A percentile compares a stretch with the other conserved stretches of the same genome.
These are phyloP conservation scores for Aspergillus fumigatus DNA, from an alignment of 2,329 filamentous ascomycete species.

Conservation along the genomic window DNA sequence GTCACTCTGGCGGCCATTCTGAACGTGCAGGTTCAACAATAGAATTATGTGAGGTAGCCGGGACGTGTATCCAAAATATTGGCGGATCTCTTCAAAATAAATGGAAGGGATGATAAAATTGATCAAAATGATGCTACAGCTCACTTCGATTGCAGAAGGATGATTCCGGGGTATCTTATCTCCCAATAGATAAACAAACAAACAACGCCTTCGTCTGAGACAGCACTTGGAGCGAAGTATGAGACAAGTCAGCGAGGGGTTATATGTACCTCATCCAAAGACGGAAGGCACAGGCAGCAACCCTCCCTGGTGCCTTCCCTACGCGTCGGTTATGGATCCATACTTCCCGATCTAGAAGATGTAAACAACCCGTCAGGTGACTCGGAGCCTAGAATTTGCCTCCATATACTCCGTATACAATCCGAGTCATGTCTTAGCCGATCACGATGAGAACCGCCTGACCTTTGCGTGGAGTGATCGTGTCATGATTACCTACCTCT, in stretches of 20 bases:
- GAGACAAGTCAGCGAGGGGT: background rate
- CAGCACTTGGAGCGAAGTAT: background rate
- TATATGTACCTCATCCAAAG: background rate
- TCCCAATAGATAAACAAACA: background rate
- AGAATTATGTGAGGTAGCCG: background rate
- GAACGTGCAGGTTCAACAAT: background rate
- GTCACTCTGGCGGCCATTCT: conserved; percentile 18
- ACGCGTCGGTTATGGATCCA: background rate
- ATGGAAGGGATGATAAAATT: background rate
- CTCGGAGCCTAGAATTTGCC: conserved; percentile 7
- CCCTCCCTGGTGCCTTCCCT: background rate
- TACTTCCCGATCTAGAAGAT: background rate
- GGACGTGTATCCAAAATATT: background rate
- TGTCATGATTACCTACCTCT: background rate
- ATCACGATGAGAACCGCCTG: background rate
- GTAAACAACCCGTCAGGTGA: conserved; percentile 10
- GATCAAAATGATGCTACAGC: background rate
- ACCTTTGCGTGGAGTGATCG: background rate
- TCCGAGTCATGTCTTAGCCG: background rate
- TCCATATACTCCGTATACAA: background rate
- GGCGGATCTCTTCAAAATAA: background rate
- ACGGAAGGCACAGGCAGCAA: background rate
- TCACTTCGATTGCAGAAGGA: background rate
- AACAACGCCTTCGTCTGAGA: background rate
- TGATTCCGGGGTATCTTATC: background rate